Conservation (phyloP, 1,284 basidiomycete species). For the Malassezia psittaci region DNA sequence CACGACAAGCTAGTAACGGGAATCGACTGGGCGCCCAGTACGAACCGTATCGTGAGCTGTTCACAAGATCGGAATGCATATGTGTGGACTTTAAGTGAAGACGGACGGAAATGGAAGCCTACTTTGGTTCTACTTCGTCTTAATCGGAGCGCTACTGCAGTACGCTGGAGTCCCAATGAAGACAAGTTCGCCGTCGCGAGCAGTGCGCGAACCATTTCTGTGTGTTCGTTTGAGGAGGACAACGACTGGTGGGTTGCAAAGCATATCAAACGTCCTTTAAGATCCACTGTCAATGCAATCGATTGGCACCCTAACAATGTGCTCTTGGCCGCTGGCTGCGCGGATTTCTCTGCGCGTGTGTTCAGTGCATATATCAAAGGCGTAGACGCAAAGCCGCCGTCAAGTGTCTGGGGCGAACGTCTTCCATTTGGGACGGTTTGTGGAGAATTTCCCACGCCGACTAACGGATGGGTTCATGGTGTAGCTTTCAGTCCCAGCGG, state of each 20-base stretch:
- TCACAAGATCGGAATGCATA: conserved; percentile 98
- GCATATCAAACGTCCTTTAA: conserved; percentile 89
- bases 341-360: conserved; percentile 93
- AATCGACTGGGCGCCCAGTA: conserved; percentile 94
- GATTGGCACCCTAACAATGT: conserved; percentile 99
- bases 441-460: conserved; percentile 76
- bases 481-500: conserved; percentile 93
- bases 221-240: conserved; percentile 46
- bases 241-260: conserved; percentile 99
- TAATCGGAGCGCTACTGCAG: conserved; percentile 88
- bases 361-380: conserved; percentile 99
- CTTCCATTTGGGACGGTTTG: conserved; percentile 96
- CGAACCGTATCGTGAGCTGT: conserved; percentile 94
- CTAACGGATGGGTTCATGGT: conserved; percentile 92
- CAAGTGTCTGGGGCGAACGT: conserved; percentile 91
- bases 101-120: conserved; percentile 78
- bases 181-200: conserved; percentile 98
- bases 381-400: conserved; percentile 78
- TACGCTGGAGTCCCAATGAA: conserved; percentile 92
- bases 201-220: conserved; percentile 58
- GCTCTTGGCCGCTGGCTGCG: conserved; percentile 81
- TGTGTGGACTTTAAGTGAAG: conserved; percentile 78
- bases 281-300: conserved; percentile 80
- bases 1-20: conserved; percentile 97
- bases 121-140: conserved; percentile 90